A percentile compares a stretch with the other conserved stretches of the same genome.
These are phyloP conservation scores for Linum usitatissimum DNA, from an alignment of 345 rosid genomes.

Conservation along the genomic window DNA sequence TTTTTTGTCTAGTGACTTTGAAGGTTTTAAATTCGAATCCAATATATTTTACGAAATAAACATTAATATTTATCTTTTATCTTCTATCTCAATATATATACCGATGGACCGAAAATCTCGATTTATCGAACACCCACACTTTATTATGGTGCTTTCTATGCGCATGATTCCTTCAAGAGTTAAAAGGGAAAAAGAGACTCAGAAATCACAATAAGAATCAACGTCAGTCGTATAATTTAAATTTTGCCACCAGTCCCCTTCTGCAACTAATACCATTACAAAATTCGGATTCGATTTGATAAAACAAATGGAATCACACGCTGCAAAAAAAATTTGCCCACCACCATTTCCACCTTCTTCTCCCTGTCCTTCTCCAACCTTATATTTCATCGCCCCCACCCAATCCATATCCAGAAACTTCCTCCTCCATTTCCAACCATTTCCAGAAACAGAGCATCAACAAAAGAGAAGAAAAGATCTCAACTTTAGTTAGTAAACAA, in stretches of 20 bases:
- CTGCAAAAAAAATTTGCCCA: slow-evolving; percentile 14
- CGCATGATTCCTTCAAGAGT: too few relatives aligned
- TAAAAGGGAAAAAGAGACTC: too few relatives aligned
- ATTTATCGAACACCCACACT: too few relatives aligned
- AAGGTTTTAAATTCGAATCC: too few relatives aligned
- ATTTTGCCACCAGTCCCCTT: neutral
- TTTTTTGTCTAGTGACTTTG: too few relatives aligned
- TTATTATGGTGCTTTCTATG: too few relatives aligned
- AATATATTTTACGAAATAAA: too few relatives aligned
- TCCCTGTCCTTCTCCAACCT: slow-evolving; percentile 13
- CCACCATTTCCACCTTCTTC: slow-evolving; percentile 7
- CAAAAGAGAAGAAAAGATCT: neutral
- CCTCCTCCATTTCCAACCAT: neutral
- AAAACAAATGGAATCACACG: slow-evolving; percentile 16
- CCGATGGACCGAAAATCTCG: too few relatives aligned
- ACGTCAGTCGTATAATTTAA: neutral
- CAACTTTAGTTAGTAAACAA: too few relatives aligned
- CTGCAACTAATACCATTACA: slow-evolving; percentile 16
- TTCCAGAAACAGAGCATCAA: neutral
- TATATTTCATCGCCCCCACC: neutral
- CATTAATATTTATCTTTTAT: too few relatives aligned
- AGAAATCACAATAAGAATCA: neutral
- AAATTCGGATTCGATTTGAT: slow-evolving; percentile 19
- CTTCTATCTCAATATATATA: too few relatives aligned
- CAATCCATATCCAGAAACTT: slow-evolving; percentile 6